Evolutionary conservation across 1,139 yeast genomes (phyloP).

Genomic region (Suhomyces terraborum): DNA sequence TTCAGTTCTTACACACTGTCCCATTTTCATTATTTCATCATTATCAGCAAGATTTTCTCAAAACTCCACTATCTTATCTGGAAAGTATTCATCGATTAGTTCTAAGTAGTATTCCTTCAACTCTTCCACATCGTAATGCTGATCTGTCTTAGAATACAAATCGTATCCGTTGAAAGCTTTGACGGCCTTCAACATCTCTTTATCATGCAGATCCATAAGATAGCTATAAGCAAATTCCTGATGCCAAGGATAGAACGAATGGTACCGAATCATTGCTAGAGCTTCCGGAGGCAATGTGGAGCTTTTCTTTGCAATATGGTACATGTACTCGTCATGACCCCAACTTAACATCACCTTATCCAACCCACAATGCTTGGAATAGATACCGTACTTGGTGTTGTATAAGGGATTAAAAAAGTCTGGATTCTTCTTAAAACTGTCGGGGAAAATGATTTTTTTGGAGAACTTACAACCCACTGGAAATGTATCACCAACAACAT

Average conservation of each 20-base stretch:
- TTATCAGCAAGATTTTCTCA: too few relatives aligned
- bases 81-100: slow-evolving; percentile 68
- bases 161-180: slow-evolving; percentile 69
- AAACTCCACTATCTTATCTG: slow-evolving; percentile 57
- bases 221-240: slow-evolving; percentile 67
- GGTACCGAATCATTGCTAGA: slow-evolving; percentile 73
- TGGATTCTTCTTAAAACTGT: slow-evolving; percentile 60
- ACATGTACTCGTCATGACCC: slow-evolving; percentile 84
- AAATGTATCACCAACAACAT: slow-evolving; percentile 79
- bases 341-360: slow-evolving; percentile 74
- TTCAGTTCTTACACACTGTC: too few relatives aligned
- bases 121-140: slow-evolving; percentile 47
- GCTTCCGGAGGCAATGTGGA: slow-evolving; percentile 67
- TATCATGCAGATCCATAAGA: slow-evolving; percentile 66
- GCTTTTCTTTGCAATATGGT: slow-evolving; percentile 65
- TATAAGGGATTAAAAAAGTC: slow-evolving; percentile 66
- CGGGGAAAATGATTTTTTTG: slow-evolving; percentile 60
- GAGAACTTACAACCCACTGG: slow-evolving; percentile 73
- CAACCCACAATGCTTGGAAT: slow-evolving; percentile 64
- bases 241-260: slow-evolving; percentile 78
- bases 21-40: too few relatives aligned
- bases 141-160: slow-evolving; percentile 63
- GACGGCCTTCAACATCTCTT: slow-evolving; percentile 63
- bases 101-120: slow-evolving; percentile 61
- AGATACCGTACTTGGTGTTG: slow-evolving; percentile 67